Conservation (phyloP, 2,329 filamentous ascomycete genomes). For the Arthrobotrys sphaeroides region DNA sequence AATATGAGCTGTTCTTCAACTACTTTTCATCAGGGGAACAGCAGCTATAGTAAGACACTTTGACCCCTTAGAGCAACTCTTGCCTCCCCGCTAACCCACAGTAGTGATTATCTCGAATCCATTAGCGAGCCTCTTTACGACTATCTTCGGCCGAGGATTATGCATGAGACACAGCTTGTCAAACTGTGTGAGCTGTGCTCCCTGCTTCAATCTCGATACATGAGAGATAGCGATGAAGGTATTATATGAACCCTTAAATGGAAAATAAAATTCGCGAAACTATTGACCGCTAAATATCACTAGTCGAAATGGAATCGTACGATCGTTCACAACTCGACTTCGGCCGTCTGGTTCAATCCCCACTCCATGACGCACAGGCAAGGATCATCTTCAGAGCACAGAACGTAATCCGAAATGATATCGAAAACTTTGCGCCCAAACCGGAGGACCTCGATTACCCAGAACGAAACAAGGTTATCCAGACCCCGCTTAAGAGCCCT, state of each 20-base stretch:
- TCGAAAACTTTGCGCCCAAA: slow-evolving; percentile 73
- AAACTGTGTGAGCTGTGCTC: slow-evolving; percentile 75
- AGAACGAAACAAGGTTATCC: slow-evolving; percentile 63
- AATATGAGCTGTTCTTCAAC: slow-evolving; percentile 69
- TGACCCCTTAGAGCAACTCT: background rate
- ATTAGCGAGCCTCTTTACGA: slow-evolving; percentile 75
- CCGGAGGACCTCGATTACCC: slow-evolving; percentile 74
- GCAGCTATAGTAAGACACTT: slow-evolving; percentile 55
- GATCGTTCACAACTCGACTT: slow-evolving; percentile 71
- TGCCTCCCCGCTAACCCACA: slow-evolving; percentile 66
- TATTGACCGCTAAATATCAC: slow-evolving; percentile 3
- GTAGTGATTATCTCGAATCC: slow-evolving; percentile 74
- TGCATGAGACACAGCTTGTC: slow-evolving; percentile 73
- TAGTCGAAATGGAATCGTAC: slow-evolving; percentile 63
- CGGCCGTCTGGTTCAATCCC: slow-evolving; percentile 70
- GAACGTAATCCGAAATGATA: slow-evolving; percentile 72
- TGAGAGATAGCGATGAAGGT: slow-evolving; percentile 68
- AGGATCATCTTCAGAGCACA: slow-evolving; percentile 73
- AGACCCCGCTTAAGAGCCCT: slow-evolving; percentile 67
- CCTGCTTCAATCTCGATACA: slow-evolving; percentile 72
- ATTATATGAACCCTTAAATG: too few relatives aligned
- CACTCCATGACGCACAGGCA: slow-evolving; percentile 74
- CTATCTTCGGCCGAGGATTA: slow-evolving; percentile 71
- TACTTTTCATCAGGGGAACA: slow-evolving; percentile 57
- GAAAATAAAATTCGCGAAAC: too few relatives aligned